Evolutionary conservation across 805 yeast genomes (phyloP).

Genomic region (Sugiyamaella americana): DNA sequence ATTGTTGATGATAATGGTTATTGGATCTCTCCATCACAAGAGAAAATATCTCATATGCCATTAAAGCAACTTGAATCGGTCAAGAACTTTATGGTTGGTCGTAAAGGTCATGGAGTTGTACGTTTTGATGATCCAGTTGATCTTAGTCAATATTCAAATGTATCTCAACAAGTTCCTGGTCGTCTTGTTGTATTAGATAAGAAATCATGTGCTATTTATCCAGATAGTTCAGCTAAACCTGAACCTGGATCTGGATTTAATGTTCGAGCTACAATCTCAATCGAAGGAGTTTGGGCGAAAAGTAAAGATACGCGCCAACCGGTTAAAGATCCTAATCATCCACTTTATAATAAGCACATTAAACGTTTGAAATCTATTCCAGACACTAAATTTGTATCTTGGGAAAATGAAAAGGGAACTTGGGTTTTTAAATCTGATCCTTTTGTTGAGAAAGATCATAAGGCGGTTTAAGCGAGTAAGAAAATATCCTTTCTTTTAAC

Average conservation of each 20-base stretch:
- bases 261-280: slow-evolving; percentile 61
- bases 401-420: slow-evolving; percentile 59
- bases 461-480: no score
- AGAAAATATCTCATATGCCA: slow-evolving; percentile 53
- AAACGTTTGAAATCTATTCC: slow-evolving; percentile 55
- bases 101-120: slow-evolving; percentile 68
- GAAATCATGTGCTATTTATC: slow-evolving; percentile 63
- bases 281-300: slow-evolving; percentile 78
- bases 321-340: slow-evolving; percentile 71
- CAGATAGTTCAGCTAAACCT: slow-evolving; percentile 57
- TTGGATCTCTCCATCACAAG: slow-evolving; percentile 76
- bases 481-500: no score
- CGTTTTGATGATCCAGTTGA: slow-evolving; percentile 81
- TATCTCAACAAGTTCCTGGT: slow-evolving; percentile 57
- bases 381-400: slow-evolving; percentile 60
- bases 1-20: slow-evolving; percentile 66
- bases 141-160: slow-evolving; percentile 56
- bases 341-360: slow-evolving; percentile 62
- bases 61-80: slow-evolving; percentile 61
- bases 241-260: slow-evolving; percentile 78
- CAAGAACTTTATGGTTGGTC: slow-evolving; percentile 65
- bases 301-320: slow-evolving; percentile 64
- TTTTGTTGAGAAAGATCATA: not conserved
- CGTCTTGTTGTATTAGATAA: slow-evolving; percentile 55
- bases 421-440: slow-evolving; percentile 34